Evolutionary conservation across 2,329 filamentous ascomycete species (phyloP), one percentile per base, ranked within the genome.

Genomic region (Phialophora verrucosa): DNA sequence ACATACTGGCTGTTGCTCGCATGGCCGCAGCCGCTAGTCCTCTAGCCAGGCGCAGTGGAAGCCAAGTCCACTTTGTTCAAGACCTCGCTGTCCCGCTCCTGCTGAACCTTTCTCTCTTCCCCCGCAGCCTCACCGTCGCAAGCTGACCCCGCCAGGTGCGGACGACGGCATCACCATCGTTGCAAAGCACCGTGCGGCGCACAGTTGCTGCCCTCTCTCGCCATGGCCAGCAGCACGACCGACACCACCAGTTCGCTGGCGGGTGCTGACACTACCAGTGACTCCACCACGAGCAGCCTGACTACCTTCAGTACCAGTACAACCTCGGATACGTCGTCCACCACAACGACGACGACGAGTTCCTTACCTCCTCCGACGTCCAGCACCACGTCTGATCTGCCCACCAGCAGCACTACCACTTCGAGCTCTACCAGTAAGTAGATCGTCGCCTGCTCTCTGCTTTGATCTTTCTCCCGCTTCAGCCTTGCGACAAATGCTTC

Each of bases 41-140:
- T 32, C 51, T 53, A n/a, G 32, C 44, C 53, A 53, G 49, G 49
- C 49, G 14, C 27, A 29, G 27, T 32, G 20, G 51, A 10, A 17
- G 49, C 49, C 53, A 20, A 11, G 53, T 29, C 29, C 29, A n/a
- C 25, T 1, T 3, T 25, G 53, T 63, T 63, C 66, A 69, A 66
- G 61, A 65, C n/a, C 54, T 63, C 49, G 55, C 62, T 51, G 62
- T 65, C 59, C 67, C 57, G 64, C 67, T 64, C 64, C 56, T 47
- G 35, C 53, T 55, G 54, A 49, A 27, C 49, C 57, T 56, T 55
- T 66, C 56, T 55, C 31, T 63, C 35, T 42, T 61, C 14, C 56
- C 61, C 38, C 56, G 53, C 66, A 68, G 63, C 66, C 66, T 68
- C 53, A 66, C 23, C 50, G 58, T 58, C 47, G 7, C 59, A 42